These are phyloP conservation scores for Tylopilus sp. DNA, from an alignment of 1,284 basidiomycete genomes.

Conservation along the genomic window DNA sequence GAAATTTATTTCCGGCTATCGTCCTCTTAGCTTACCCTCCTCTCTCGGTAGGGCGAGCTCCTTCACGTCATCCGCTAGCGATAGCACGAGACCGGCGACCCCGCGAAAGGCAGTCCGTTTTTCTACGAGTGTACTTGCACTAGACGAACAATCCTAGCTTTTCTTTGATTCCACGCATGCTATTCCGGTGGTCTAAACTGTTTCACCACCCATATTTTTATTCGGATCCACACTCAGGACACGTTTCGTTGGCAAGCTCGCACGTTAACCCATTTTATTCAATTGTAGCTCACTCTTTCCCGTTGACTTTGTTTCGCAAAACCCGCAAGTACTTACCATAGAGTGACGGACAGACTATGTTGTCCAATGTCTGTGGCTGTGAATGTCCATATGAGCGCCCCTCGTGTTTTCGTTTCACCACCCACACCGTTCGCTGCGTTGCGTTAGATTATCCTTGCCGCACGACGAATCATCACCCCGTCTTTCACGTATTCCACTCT, in stretches of 20 bases:
- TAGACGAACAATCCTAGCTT: constrained; percentile 23
- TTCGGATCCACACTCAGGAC: constrained; percentile 23
- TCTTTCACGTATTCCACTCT: neutral
- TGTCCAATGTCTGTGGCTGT: constrained; percentile 26
- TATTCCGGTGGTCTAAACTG: constrained; percentile 11
- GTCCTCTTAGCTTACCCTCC: constrained; percentile 37
- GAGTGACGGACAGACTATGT: constrained; percentile 13
- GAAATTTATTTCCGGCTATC: constrained; percentile 44
- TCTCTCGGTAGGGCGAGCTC: constrained; percentile 35
- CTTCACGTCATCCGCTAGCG: constrained; percentile 36
- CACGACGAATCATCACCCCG: constrained; percentile 1
- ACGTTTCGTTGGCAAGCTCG: constrained; percentile 10
- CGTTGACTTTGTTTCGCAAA: constrained; percentile 5
- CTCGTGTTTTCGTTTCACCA: constrained; percentile 7
- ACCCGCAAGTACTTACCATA: neutral
- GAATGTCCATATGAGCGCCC: constrained; percentile 7
- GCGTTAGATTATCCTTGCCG: constrained; percentile 7
- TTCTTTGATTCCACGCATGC: constrained; percentile 2
- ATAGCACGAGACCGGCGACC: constrained; percentile 35
- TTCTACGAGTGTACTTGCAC: constrained; percentile 36
- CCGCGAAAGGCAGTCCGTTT: constrained; percentile 58
- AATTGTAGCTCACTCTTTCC: constrained; percentile 25
- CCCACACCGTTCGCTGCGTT: constrained; percentile 3
- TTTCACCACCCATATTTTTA: constrained; percentile 25
- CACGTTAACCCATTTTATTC: constrained; percentile 29